These are phyloP conservation scores for Tetrahymena elliotti DNA, from an alignment of 73 alveolate species.

Conservation along the genomic window DNA sequence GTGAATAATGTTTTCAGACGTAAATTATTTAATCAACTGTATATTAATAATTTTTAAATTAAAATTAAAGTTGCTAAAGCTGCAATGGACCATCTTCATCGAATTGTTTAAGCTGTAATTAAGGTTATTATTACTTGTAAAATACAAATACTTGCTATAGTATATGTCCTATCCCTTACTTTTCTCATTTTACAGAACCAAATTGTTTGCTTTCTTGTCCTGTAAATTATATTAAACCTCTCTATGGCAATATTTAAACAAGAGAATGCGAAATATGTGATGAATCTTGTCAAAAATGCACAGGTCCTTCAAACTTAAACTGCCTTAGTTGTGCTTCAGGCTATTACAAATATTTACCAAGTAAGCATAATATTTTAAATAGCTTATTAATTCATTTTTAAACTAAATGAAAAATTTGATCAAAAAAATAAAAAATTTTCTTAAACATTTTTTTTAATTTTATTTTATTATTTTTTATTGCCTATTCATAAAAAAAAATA, in stretches of 20 bases:
- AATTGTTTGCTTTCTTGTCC: neutral
- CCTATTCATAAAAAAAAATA: too few species aligned
- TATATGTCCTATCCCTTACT: neutral
- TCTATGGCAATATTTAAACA: neutral
- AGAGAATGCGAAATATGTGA: neutral
- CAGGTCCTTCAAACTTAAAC: neutral
- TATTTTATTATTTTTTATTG: too few species aligned
- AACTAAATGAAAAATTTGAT: too few species aligned
- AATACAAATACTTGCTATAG: neutral
- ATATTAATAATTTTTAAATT: too few species aligned
- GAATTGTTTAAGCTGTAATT: neutral
- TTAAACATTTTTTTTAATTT: too few species aligned
- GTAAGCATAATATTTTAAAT: neutral
- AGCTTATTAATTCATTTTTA: too few species aligned
- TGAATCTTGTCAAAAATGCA: neutral
- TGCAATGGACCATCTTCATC: neutral
- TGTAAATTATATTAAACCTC: neutral
- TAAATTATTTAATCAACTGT: too few species aligned
- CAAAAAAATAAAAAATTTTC: too few species aligned
- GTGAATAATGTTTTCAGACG: neutral
- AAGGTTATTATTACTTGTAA: neutral
- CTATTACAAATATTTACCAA: neutral
- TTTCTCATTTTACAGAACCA: neutral
- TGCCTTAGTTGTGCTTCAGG: neutral
- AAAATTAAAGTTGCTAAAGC: neutral